Evolutionary conservation across 768 basidiomycete species (phyloP).

Genomic region (Daedalea quercina): DNA sequence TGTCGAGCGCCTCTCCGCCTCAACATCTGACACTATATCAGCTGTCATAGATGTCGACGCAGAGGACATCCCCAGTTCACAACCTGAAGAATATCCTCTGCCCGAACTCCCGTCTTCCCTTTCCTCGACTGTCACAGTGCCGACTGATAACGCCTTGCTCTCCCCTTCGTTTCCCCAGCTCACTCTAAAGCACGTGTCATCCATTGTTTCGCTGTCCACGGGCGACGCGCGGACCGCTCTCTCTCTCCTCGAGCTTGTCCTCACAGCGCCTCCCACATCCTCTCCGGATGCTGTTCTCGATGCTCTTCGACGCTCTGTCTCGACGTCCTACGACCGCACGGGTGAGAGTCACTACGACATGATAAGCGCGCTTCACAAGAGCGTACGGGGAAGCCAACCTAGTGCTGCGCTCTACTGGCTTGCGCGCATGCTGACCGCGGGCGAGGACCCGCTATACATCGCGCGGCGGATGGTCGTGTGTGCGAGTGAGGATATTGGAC

Average conservation of each 20-base stretch:
- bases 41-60: neutral
- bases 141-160: constrained; percentile 6
- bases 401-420: constrained; percentile 85
- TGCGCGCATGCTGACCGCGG: constrained; percentile 73
- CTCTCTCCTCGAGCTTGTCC: constrained; percentile 66
- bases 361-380: constrained; percentile 83
- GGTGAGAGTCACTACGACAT: constrained; percentile 77
- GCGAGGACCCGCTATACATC: constrained; percentile 77
- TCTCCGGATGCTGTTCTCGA: constrained; percentile 45
- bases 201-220: constrained; percentile 45
- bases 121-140: constrained; percentile 13
- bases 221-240: constrained; percentile 78
- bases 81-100: constrained; percentile 13
- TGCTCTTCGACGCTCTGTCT: constrained; percentile 55
- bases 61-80: constrained; percentile 16
- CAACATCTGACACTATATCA: constrained; percentile 2
- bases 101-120: constrained; percentile 11
- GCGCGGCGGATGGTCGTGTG: constrained; percentile 70
- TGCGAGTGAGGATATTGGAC: constrained; percentile 82
- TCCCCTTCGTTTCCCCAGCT: constrained; percentile 31
- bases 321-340: constrained; percentile 64
- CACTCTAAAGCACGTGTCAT: constrained; percentile 38
- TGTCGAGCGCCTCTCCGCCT: constrained; percentile 26
- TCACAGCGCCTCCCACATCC: constrained; percentile 35
- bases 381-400: constrained; percentile 69